Percentiles rank a stretch among this genome's conserved stretches.
phyloP scores from a whole-genome alignment of 169 alveolate species.

The Eimeria brunetti region DNA sequence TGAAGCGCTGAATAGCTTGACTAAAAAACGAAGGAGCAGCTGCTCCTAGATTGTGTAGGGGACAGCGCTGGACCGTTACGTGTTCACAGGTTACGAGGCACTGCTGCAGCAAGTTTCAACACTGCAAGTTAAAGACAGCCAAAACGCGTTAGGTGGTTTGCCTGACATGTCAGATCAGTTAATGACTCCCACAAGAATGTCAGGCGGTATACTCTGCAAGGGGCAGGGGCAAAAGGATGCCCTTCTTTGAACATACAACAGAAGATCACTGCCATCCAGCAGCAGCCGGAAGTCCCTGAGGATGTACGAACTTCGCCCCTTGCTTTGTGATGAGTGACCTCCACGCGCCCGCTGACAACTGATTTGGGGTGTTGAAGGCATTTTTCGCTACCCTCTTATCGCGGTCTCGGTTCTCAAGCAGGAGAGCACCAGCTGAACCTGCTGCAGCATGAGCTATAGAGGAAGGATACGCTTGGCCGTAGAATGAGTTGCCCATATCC shows the following conservation, averaged over 20 bases:
- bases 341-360: not conserved
- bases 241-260: not conserved
- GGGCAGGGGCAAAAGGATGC: not conserved
- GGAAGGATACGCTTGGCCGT: not conserved
- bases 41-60: not conserved
- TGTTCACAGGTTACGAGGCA: not conserved
- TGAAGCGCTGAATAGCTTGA: not conserved
- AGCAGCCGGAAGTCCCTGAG: constrained; percentile 4
- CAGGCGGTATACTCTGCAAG: not conserved
- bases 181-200: not conserved
- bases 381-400: not conserved
- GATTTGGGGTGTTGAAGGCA: not conserved
- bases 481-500: not conserved
- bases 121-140: not conserved
- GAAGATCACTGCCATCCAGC: constrained; percentile 10
- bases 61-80: not conserved
- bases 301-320: constrained; percentile 5
- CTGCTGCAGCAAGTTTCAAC: not conserved
- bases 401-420: constrained; percentile 10
- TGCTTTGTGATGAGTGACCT: not conserved
- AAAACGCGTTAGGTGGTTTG: not conserved
- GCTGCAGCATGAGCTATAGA: not conserved
- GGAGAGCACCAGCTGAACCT: constrained; percentile 2
- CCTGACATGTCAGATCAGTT: not conserved
- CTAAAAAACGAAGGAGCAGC: not conserved